Conservation (phyloP, 805 yeast genomes). For the Candida coquimbonensis region DNA sequence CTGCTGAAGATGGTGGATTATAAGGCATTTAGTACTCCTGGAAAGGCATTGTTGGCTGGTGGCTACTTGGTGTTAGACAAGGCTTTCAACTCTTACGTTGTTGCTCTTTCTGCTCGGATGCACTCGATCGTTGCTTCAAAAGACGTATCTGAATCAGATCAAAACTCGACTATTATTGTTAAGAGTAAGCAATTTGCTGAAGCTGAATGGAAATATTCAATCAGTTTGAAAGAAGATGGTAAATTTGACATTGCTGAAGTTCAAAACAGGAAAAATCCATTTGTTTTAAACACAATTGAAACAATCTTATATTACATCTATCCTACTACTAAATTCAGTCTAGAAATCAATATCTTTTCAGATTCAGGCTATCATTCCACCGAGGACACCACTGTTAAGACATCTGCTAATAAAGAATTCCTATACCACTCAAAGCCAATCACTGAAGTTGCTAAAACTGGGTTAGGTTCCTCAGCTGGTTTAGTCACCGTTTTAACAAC, state of each 20-base stretch:
- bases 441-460: constrained; percentile 80
- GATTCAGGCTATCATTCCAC: constrained; percentile 90
- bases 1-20: background rate
- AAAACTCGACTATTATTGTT: constrained; percentile 31
- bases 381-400: constrained; percentile 31
- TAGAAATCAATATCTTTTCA: constrained; percentile 58
- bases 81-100: constrained; percentile 64
- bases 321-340: constrained; percentile 20
- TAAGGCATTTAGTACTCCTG: constrained; percentile 81
- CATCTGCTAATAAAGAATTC: constrained; percentile 38
- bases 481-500: constrained; percentile 75
- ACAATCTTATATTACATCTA: constrained; percentile 48
- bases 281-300: constrained; percentile 56
- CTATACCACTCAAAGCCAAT: constrained; percentile 55
- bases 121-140: constrained; percentile 49
- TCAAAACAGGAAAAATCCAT: constrained; percentile 52
- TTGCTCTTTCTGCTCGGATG: constrained; percentile 87
- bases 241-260: constrained; percentile 21
- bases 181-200: constrained; percentile 70
- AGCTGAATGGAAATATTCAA: constrained; percentile 61
- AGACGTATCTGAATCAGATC: background rate
- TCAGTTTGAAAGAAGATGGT: constrained; percentile 9
- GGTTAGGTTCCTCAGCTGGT: constrained; percentile 95
- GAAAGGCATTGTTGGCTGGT: constrained; percentile 90
- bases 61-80: constrained; percentile 90